Base-by-base conservation (phyloP, 2,329 filamentous ascomycete genomes). In the Venturiaceae sp. region DNA sequence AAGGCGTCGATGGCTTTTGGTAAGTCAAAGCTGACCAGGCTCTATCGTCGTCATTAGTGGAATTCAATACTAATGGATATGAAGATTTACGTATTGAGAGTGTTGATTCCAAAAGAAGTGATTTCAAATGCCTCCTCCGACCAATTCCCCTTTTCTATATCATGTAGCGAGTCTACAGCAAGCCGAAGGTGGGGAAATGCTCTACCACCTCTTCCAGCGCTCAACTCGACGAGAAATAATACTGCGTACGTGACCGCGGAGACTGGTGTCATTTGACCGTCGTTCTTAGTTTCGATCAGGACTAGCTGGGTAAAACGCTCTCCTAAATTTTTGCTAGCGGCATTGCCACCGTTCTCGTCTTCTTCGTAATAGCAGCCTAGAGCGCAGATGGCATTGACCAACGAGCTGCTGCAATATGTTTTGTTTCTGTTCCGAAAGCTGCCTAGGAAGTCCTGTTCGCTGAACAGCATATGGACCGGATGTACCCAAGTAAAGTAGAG, bases 401-500 rank as follows among this genome's bases (percentile, higher is more conserved):
- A 37, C 5, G 65, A 61, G 11, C 60, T 32, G 9, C 65, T 64
- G 58, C 66, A 68, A 58, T 67, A 65, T 8, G 32, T 60, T 5
- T 55, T 39, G 14, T 64, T 50, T n/a, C 60, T 60, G 13, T 57
- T 58, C 21, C 47, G 52, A 47, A 63, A 68, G 58, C 60, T 63
- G 7, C 57, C 28, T 57, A 64, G 62, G 58, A 68, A 68, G 26
- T 65, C 61, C 23, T 59, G 33, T 50, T 68, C 66, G 54, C 64
- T 66, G 62, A 68, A 68, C 19, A 68, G 60, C 65, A 68, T 68
- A 44, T 68, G 66, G 4, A 64, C 63, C 13, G 66, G 66, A 57
- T 68, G 66, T 9, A 68, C 61, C 66, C 66, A 68, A 34, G 66
- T 63, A 39, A 68, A 67, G 56, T 66, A 68, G 11, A 68, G 61